Evolutionary conservation across 257 asterid species (phyloP).

Genomic region (Solanum rostratum): DNA sequence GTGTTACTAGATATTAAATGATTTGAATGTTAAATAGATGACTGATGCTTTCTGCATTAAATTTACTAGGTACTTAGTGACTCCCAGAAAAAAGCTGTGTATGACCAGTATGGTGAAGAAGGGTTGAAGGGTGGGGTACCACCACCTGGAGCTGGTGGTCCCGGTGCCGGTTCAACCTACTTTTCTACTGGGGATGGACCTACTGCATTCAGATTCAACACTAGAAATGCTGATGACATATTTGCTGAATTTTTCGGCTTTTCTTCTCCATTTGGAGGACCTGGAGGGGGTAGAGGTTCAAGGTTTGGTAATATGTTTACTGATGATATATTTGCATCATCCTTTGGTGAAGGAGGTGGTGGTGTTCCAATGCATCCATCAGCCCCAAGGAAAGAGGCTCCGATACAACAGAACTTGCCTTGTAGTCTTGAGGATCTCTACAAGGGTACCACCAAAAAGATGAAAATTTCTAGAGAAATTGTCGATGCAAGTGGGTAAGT

Average conservation of each 20-base stretch:
- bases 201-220: slow-evolving; percentile 20
- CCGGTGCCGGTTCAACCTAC: slow-evolving; percentile 14
- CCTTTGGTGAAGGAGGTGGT: slow-evolving; percentile 17
- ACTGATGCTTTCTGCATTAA: neutral
- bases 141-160: slow-evolving; percentile 29
- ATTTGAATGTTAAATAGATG: neutral
- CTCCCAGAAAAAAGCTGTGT: slow-evolving; percentile 31
- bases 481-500: slow-evolving; percentile 34
- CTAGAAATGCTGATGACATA: slow-evolving; percentile 39
- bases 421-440: slow-evolving; percentile 36
- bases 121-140: slow-evolving; percentile 34
- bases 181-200: slow-evolving; percentile 34
- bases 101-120: slow-evolving; percentile 41
- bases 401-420: slow-evolving; percentile 21
- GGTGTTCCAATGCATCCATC: slow-evolving; percentile 20
- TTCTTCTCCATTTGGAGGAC: slow-evolving; percentile 23
- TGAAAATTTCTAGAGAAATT: slow-evolving; percentile 33
- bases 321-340: slow-evolving; percentile 10
- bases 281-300: slow-evolving; percentile 13
- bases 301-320: slow-evolving; percentile 19
- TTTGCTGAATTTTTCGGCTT: slow-evolving; percentile 32
- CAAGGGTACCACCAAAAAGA: slow-evolving; percentile 31
- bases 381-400: slow-evolving; percentile 15
- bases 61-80: slow-evolving; percentile 31
- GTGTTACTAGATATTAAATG: neutral